A percentile compares a stretch with the other conserved stretches of the same genome.
Conservation (phyloP, 768 basidiomycete genomes). For the Naganishia vishniacii region DNA sequence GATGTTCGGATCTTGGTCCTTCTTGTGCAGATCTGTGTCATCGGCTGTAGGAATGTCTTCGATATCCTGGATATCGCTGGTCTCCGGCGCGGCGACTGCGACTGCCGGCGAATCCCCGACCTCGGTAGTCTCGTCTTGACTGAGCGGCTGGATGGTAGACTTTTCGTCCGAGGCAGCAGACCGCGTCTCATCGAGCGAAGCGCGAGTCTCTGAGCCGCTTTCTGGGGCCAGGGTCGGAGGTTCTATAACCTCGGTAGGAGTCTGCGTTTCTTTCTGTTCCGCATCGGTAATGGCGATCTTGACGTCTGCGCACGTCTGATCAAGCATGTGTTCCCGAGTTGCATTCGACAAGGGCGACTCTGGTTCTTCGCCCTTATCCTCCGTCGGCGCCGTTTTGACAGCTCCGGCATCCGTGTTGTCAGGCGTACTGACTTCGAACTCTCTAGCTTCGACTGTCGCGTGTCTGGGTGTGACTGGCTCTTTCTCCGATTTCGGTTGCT, state of each 20-base stretch:
- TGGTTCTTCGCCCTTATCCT: neutral
- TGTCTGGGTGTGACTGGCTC: neutral
- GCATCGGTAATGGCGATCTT: neutral
- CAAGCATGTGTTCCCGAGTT: neutral
- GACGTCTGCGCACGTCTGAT: neutral
- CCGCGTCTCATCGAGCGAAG: too few relatives aligned
- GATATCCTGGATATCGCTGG: neutral
- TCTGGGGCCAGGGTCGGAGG: conserved; percentile 1
- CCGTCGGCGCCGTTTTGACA: neutral
- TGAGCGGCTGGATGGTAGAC: neutral
- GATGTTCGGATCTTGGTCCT: conserved; percentile 12
- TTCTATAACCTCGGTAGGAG: conserved; percentile 9
- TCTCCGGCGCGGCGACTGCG: neutral
- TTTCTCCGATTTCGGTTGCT: neutral
- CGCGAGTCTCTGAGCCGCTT: too few relatives aligned
- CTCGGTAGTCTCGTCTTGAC: neutral
- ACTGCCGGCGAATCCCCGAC: neutral
- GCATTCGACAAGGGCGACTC: neutral
- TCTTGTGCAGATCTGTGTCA: conserved; percentile 13
- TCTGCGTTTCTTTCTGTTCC: neutral
- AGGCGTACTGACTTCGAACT: neutral
- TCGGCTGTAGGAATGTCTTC: conserved; percentile 14
- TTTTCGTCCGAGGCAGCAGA: neutral
- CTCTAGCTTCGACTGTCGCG: neutral
- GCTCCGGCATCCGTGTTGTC: neutral